A percentile compares a stretch with the other conserved stretches of the same genome.
Conservation (phyloP, 2,329 filamentous ascomycete genomes). For the Fusarium pseudograminearum region DNA sequence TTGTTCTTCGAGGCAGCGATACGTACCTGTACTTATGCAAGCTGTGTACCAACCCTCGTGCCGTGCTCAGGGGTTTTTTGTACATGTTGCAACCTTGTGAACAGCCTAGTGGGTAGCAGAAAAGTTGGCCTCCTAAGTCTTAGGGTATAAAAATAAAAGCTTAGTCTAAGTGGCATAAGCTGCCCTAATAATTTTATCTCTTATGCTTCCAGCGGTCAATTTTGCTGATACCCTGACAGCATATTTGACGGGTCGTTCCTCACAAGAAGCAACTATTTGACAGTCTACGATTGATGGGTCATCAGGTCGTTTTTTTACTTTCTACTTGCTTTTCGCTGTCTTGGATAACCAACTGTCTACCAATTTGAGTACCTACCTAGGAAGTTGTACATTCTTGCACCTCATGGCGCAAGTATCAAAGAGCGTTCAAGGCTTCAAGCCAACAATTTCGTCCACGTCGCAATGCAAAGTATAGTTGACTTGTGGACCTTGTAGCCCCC, state of each 20-base stretch:
- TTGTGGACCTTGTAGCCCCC: slow-evolving; percentile 33
- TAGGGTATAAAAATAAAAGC: too few species aligned
- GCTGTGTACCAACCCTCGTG: slow-evolving; percentile 1
- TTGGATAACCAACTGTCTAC: not conserved
- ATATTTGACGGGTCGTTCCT: not conserved
- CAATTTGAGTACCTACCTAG: not conserved
- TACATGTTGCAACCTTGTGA: not conserved
- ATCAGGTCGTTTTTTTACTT: not conserved
- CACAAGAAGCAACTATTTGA: not conserved
- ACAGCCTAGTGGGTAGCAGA: too few species aligned
- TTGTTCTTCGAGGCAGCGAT: not conserved
- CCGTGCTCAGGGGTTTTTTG: not conserved
- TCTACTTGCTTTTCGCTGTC: not conserved
- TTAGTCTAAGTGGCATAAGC: too few species aligned
- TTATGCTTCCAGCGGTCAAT: too few species aligned
- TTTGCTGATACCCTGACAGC: too few species aligned
- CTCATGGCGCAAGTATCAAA: not conserved
- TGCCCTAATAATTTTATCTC: too few species aligned
- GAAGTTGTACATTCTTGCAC: not conserved
- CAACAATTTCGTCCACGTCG: not conserved
- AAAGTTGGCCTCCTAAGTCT: too few species aligned
- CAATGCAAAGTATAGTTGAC: slow-evolving; percentile 32
- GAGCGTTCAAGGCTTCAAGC: not conserved
- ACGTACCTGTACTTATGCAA: slow-evolving; percentile 1
- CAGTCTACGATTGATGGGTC: not conserved